Evolutionary conservation across 2,329 filamentous ascomycete genomes (phyloP).

Genomic region (Calcarisporium arbuscula): DNA sequence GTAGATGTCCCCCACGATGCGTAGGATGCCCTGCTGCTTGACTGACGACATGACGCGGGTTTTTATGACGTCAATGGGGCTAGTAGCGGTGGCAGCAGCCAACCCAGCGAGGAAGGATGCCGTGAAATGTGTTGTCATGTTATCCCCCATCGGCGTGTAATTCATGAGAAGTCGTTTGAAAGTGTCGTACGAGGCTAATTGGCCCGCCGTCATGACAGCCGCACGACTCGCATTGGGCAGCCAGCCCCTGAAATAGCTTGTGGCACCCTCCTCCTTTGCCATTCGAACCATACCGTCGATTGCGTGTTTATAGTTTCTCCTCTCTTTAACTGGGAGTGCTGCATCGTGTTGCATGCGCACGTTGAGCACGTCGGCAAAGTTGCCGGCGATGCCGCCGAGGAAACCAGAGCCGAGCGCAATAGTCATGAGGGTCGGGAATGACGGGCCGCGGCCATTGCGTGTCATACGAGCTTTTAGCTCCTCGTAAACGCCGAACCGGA

Average conservation of each 20-base stretch:
- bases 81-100: slow-evolving; percentile 78
- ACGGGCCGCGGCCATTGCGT: slow-evolving; percentile 48
- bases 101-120: slow-evolving; percentile 74
- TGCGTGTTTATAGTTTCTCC: slow-evolving; percentile 85
- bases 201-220: slow-evolving; percentile 80
- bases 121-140: slow-evolving; percentile 69
- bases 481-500: slow-evolving; percentile 94
- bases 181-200: slow-evolving; percentile 77
- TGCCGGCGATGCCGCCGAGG: slow-evolving; percentile 81
- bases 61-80: slow-evolving; percentile 84
- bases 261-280: slow-evolving; percentile 74
- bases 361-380: slow-evolving; percentile 93
- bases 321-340: slow-evolving; percentile 63
- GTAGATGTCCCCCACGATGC: slow-evolving; percentile 61
- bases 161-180: slow-evolving; percentile 67
- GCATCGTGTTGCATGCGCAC: slow-evolving; percentile 97
- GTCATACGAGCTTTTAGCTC: slow-evolving; percentile 65
- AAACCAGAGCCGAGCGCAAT: slow-evolving; percentile 82
- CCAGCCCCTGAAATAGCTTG: slow-evolving; percentile 75
- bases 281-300: slow-evolving; percentile 82
- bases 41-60: slow-evolving; percentile 75
- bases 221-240: slow-evolving; percentile 77
- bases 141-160: slow-evolving; percentile 61
- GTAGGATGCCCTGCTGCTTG: slow-evolving; percentile 43
- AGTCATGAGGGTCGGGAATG: slow-evolving; percentile 70